A percentile compares a stretch with the other conserved stretches of the same genome.
Conservation (phyloP, 306 rosid species). For the Senna siamea region DNA sequence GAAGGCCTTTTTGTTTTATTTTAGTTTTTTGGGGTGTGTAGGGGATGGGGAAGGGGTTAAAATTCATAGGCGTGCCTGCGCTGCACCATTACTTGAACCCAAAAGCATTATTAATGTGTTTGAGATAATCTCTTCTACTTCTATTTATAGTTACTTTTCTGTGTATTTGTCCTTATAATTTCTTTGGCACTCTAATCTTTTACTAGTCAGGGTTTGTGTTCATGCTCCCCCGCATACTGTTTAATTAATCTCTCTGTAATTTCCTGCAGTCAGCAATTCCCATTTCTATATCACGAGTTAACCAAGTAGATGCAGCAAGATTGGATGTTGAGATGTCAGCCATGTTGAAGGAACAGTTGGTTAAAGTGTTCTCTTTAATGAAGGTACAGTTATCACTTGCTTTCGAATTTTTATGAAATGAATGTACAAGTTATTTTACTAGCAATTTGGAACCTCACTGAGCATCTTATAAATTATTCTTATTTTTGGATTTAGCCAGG, state of each 20-base stretch:
- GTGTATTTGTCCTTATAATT: not conserved
- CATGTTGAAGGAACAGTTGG: slow-evolving; percentile 96
- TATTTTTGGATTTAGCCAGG: slow-evolving; percentile 93
- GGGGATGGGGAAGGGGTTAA: no score
- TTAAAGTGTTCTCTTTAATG: slow-evolving; percentile 92
- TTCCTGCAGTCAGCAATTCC: slow-evolving; percentile 66
- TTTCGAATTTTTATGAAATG: slow-evolving; percentile 4
- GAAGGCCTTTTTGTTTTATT: not conserved
- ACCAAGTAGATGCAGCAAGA: slow-evolving; percentile 95
- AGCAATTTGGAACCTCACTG: slow-evolving; percentile 27
- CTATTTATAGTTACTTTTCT: no score
- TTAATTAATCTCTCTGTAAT: not conserved
- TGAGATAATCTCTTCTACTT: not conserved
- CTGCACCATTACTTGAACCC: not conserved
- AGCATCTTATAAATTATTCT: slow-evolving; percentile 37
- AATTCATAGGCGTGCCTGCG: slow-evolving; percentile 1
- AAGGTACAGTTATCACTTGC: slow-evolving; percentile 62
- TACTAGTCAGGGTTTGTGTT: no score
- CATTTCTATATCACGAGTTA: slow-evolving; percentile 90
- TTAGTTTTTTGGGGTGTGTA: no score
- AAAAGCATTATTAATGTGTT: not conserved
- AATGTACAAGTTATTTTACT: not conserved
- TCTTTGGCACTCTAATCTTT: no score
- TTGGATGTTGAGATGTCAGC: slow-evolving; percentile 96
- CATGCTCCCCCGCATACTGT: not conserved